Evolutionary conservation across 306 rosid species (phyloP).

Genomic region (Abrus pulchellus): DNA sequence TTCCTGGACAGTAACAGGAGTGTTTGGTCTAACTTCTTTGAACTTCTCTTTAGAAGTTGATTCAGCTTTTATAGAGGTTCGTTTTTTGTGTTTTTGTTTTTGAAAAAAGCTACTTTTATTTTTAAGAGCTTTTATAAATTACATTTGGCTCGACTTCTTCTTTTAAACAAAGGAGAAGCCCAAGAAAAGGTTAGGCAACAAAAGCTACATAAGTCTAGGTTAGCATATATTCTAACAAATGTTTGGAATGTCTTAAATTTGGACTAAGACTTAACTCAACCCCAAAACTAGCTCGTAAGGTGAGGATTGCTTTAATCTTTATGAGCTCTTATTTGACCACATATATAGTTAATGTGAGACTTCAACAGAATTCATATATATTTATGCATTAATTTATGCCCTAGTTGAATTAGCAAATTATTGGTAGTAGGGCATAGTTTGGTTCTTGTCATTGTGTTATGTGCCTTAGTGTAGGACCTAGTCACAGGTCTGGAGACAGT

Average conservation of each 20-base stretch:
- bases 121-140: not conserved
- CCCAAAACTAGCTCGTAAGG: too few relatives aligned
- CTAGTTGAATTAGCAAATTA: slow-evolving; percentile 9
- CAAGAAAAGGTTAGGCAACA: not conserved
- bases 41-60: not conserved
- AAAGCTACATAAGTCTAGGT: not conserved
- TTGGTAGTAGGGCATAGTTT: slow-evolving; percentile 15
- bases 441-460: slow-evolving; percentile 17
- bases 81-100: not conserved
- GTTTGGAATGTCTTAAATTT: slow-evolving; percentile 9
- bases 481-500: not conserved
- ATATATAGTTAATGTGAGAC: too few relatives aligned
- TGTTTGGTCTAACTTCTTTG: not conserved
- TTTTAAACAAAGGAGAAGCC: not conserved
- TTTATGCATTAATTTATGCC: not conserved
- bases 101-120: not conserved
- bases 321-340: too few relatives aligned
- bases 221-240: not conserved
- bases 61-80: not conserved
- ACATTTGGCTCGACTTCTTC: not conserved
- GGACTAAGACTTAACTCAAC: too few relatives aligned
- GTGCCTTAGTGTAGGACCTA: not conserved
- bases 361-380: not conserved
- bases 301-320: too few relatives aligned
- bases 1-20: not conserved